These are phyloP conservation scores for Gymnopilus junonius DNA, from an alignment of 768 basidiomycete genomes.

Conservation along the genomic window DNA sequence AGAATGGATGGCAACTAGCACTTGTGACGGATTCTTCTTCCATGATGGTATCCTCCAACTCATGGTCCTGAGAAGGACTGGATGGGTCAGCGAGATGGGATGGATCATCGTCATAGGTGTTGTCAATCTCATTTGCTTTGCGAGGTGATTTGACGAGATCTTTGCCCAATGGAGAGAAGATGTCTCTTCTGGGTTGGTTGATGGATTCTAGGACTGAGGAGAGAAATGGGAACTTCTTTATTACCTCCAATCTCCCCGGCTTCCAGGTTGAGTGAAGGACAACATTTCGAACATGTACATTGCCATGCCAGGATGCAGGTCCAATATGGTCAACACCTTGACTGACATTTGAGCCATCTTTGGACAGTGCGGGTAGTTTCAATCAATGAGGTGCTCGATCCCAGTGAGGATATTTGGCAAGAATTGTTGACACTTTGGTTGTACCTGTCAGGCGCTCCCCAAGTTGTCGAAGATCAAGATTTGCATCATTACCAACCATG, in stretches of 20 bases:
- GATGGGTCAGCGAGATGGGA: too few species aligned
- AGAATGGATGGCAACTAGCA: too few species aligned
- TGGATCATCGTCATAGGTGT: too few species aligned
- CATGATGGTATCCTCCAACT: too few species aligned
- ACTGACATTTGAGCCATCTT: conserved; percentile 22
- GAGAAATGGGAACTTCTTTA: too few species aligned
- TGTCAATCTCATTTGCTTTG: too few species aligned
- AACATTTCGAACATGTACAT: conserved; percentile 29
- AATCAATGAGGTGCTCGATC: conserved; percentile 39
- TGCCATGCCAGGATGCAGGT: conserved; percentile 38
- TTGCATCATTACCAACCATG: conserved; percentile 37
- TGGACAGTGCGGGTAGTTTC: conserved; percentile 30
- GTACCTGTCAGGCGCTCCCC: conserved; percentile 30
- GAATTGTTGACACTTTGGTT: conserved; percentile 37
- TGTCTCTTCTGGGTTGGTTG: conserved; percentile 5
- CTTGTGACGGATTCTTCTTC: too few species aligned
- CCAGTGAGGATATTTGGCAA: conserved; percentile 42
- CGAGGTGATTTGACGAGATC: too few species aligned
- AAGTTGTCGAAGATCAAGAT: conserved; percentile 32
- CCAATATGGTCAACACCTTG: conserved; percentile 39
- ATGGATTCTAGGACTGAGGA: conserved; percentile 11
- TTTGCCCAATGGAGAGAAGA: conserved; percentile 22
- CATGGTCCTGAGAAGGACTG: too few species aligned
- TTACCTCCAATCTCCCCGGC: too few species aligned
- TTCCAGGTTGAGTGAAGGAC: conserved; percentile 35